phyloP scores from a whole-genome alignment of 2,329 filamentous ascomycete species.

The Tolypocladium album region DNA sequence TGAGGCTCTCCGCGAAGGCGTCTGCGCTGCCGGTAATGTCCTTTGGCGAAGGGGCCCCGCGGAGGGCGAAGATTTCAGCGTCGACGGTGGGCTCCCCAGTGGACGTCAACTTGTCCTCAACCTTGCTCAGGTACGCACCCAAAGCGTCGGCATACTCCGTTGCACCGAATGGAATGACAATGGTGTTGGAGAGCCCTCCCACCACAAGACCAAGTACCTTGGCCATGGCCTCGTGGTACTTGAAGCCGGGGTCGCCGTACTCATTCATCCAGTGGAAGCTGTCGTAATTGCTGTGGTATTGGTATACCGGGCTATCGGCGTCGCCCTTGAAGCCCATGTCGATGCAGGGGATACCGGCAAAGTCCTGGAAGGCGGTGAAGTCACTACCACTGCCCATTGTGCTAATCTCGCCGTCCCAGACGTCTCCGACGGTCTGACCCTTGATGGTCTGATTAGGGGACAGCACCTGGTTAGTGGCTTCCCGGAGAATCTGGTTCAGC shows the following conservation, averaged over 20 bases:
- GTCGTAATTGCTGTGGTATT: slow-evolving; percentile 89
- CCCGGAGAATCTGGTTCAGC: slow-evolving; percentile 60
- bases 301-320: slow-evolving; percentile 47
- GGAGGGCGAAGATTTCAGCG: slow-evolving; percentile 18
- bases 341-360: slow-evolving; percentile 54
- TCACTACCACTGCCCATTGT: slow-evolving; percentile 66
- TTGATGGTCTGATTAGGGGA: slow-evolving; percentile 69
- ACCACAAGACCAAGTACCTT: slow-evolving; percentile 54
- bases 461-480: slow-evolving; percentile 51
- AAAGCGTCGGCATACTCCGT: slow-evolving; percentile 53
- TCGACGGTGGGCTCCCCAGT: slow-evolving; percentile 11
- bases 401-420: slow-evolving; percentile 50
- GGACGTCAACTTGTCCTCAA: slow-evolving; percentile 36
- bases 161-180: slow-evolving; percentile 54
- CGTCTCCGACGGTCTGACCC: slow-evolving; percentile 59
- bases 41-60: slow-evolving; percentile 12
- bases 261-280: slow-evolving; percentile 81
- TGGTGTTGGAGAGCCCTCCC: slow-evolving; percentile 49
- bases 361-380: slow-evolving; percentile 67
- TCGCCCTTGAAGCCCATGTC: slow-evolving; percentile 48
- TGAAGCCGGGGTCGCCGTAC: slow-evolving; percentile 60
- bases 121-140: slow-evolving; percentile 36
- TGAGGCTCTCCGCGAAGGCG: slow-evolving; percentile 28
- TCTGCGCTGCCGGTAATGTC: slow-evolving; percentile 22
- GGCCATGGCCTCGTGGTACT: slow-evolving; percentile 56